phyloP scores from a whole-genome alignment of 2,329 filamentous ascomycete genomes.

The Fusarium robinianum region DNA sequence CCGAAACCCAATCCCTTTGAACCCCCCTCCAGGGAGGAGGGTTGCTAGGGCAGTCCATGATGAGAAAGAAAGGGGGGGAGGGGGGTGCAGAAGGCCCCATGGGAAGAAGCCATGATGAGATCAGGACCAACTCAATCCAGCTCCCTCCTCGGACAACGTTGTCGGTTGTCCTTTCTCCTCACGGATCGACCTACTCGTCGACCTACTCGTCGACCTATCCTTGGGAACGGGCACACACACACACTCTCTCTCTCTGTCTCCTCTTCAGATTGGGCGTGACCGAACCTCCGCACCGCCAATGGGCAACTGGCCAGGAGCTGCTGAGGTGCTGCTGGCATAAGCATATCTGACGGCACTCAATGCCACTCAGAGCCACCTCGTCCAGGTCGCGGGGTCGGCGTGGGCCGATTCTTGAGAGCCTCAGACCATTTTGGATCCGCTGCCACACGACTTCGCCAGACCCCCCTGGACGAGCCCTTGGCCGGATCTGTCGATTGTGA shows the following conservation, averaged over 20 bases:
- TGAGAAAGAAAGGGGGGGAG: too few relatives aligned
- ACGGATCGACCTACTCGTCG: too few relatives aligned
- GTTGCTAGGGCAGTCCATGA: too few relatives aligned
- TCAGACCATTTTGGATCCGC: conserved; percentile 44
- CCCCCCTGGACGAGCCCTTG: conserved; percentile 35
- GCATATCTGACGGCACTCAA: conserved; percentile 37
- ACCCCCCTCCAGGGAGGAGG: too few relatives aligned
- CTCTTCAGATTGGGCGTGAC: conserved; percentile 21
- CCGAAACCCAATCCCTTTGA: too few relatives aligned
- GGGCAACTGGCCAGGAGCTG: conserved; percentile 5
- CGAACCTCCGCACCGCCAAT: conserved; percentile 20
- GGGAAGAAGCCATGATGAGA: too few relatives aligned
- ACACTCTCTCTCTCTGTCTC: too few relatives aligned
- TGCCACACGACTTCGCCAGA: conserved; percentile 43
- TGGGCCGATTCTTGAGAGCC: conserved; percentile 44
- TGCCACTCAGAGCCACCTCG: conserved; percentile 13
- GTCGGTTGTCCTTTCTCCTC: too few relatives aligned
- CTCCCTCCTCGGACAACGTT: too few relatives aligned
- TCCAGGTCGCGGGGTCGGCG: conserved; percentile 38
- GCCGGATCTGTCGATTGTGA: conserved; percentile 40
- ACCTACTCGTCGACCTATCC: too few relatives aligned
- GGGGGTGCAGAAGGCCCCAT: too few relatives aligned
- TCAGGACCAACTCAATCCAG: too few relatives aligned
- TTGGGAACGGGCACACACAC: not conserved
- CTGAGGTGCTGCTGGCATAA: conserved; percentile 30